phyloP scores from a whole-genome alignment of 306 rosid species.

The Fragaria vesca region DNA sequence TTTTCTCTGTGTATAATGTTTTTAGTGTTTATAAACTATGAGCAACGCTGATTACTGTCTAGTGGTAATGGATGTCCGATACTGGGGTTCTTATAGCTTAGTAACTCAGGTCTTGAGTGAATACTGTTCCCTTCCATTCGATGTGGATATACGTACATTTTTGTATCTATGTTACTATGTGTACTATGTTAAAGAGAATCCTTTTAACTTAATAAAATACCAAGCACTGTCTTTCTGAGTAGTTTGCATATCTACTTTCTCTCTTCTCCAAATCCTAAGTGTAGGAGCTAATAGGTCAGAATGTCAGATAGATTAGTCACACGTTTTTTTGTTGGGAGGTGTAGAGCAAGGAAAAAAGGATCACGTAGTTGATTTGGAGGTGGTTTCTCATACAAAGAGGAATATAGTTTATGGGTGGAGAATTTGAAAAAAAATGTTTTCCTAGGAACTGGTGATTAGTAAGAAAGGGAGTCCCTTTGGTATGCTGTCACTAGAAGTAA shows the following conservation, averaged over 20 bases:
- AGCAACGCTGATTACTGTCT: not conserved
- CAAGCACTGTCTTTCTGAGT: not conserved
- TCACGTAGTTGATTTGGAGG: not conserved
- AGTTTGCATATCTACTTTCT: not conserved
- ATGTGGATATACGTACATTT: not conserved
- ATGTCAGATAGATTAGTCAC: not conserved
- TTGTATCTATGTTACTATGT: not conserved
- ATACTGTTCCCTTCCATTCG: not conserved
- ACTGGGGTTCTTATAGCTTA: not conserved
- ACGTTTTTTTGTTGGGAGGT: not conserved
- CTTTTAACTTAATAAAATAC: not conserved
- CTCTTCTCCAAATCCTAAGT: not conserved
- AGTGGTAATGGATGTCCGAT: not conserved
- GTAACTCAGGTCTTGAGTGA: not conserved
- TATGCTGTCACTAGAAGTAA: not conserved
- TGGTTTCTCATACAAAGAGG: not conserved
- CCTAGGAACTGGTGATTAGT: not conserved
- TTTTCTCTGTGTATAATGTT: constrained; percentile 4
- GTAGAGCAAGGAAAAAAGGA: not conserved
- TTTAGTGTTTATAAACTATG: constrained; percentile 4
- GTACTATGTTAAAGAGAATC: not conserved
- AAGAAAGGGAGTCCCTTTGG: not conserved
- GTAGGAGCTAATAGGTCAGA: not conserved
- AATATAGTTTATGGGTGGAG: not conserved
- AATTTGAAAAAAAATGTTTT: not conserved